Conservation (phyloP, 2,329 filamentous ascomycete species). For the Alternaria sp. region DNA sequence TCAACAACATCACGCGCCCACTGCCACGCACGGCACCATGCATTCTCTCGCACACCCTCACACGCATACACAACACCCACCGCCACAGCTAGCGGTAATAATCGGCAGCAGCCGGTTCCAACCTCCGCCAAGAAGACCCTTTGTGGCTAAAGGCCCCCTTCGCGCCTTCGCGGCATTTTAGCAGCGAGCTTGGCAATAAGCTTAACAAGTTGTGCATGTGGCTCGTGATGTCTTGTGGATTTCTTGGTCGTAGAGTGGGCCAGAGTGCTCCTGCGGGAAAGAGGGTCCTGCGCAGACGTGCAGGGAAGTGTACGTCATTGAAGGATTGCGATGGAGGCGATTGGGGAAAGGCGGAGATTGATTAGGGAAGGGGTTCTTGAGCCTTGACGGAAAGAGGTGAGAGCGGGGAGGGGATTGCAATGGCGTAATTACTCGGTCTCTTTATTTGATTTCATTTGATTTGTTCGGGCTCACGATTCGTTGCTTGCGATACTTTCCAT, state of each 20-base stretch:
- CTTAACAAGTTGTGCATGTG: constrained; percentile 1
- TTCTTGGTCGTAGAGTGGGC: not conserved
- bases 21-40: not conserved
- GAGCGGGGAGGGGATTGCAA: too few species aligned
- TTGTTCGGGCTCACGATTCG: not conserved
- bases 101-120: not conserved
- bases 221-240: not conserved
- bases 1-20: not conserved
- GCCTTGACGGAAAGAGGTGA: not conserved
- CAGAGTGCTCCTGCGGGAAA: not conserved
- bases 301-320: not conserved
- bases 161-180: not conserved
- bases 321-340: not conserved
- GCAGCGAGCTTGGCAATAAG: not conserved
- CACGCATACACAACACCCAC: not conserved
- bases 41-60: not conserved
- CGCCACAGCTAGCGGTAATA: not conserved
- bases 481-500: not conserved
- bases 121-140: not conserved
- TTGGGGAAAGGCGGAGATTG: not conserved
- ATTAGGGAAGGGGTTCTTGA: not conserved
- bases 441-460: not conserved
- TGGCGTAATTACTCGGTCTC: not conserved
- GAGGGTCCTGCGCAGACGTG: not conserved
- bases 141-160: not conserved